Base-by-base conservation (phyloP, 306 rosid genomes). In the Heteromeles arbutifolia region DNA sequence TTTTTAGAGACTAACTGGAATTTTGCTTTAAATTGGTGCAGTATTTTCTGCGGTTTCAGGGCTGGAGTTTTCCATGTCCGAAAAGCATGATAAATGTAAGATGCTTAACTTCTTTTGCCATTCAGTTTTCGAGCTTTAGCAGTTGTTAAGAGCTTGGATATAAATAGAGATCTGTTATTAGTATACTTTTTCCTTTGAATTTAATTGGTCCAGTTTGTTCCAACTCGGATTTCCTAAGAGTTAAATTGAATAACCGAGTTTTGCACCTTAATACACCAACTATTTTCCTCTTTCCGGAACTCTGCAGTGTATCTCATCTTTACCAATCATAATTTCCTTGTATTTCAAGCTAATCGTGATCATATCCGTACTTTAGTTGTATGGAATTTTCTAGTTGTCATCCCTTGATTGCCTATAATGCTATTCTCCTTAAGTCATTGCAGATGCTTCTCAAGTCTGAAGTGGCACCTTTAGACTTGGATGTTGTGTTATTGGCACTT, bases 31-130 rank as follows among this genome's bases (percentile, higher is more conserved):
- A 69, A 53, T 76, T 62, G 37, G 9, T 88, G 86, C 93, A 95
- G 99, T 95, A 68, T 85, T 95, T 82, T 95, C 99, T 29, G 99
- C 99, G 31, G 90, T 95, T 79, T 95, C 99, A n/a, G 99, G 97
- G 22, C 85, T 92, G 24, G 99, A 95, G 87, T 86, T 88, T 90
- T 89, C 97, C 50, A 79, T 92, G 90, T 81, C 92, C 58, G 84
- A 82, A 71, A 89, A 89, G 85, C 93, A 88, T 63, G 97, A 95
- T 74, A 70, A 74, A 50, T 92, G 99, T 95, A 85, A 84, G 93
- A 84, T 80, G 61, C 65, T 22, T 13, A 31, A 10, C 61, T 28
- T 58, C 56, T 52, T 59, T 74, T 9, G 13, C 6, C 34, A 9
- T 11, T 73, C 52, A 59, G 52, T 28, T 31, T 54, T 68, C 68